These are phyloP conservation scores for Tolypocladium ovalisporum DNA, from an alignment of 2,329 filamentous ascomycete genomes.

Conservation along the genomic window DNA sequence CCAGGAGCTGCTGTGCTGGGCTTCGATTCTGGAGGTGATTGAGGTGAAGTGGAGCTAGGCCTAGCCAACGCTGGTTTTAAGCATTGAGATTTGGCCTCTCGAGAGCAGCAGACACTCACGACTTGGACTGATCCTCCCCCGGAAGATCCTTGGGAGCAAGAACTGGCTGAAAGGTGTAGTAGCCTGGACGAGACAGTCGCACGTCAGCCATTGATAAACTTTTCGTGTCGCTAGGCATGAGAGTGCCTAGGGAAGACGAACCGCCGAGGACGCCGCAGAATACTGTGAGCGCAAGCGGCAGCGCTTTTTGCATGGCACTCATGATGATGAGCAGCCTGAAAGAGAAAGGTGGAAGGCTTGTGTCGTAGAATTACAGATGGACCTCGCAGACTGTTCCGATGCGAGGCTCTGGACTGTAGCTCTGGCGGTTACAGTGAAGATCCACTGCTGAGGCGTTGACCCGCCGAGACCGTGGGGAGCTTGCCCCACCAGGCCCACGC, in stretches of 20 bases:
- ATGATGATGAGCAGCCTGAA: slow-evolving; percentile 9
- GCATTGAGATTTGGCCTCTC: background rate
- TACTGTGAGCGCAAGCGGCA: slow-evolving; percentile 23
- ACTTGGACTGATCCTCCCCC: background rate
- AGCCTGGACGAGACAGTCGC: slow-evolving; percentile 11
- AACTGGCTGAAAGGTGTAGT: slow-evolving; percentile 26
- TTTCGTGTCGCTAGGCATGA: background rate
- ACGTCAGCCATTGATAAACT: background rate
- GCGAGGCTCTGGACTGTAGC: background rate
- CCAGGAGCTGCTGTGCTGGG: background rate
- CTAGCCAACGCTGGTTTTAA: background rate
- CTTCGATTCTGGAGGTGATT: background rate
- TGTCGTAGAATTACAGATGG: background rate
- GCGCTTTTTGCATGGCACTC: slow-evolving; percentile 21
- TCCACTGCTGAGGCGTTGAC: background rate
- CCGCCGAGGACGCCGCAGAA: slow-evolving; percentile 27
- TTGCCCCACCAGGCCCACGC: background rate
- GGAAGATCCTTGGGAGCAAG: slow-evolving; percentile 13
- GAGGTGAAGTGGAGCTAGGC: background rate
- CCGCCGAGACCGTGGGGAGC: background rate
- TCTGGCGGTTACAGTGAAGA: background rate
- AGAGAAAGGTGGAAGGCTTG: background rate
- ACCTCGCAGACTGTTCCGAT: background rate
- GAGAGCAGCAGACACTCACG: background rate
- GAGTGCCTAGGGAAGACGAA: slow-evolving; percentile 7